These are phyloP conservation scores for Trichoderma atrobrunneum DNA, from an alignment of 2,329 filamentous ascomycete species.

Conservation along the genomic window DNA sequence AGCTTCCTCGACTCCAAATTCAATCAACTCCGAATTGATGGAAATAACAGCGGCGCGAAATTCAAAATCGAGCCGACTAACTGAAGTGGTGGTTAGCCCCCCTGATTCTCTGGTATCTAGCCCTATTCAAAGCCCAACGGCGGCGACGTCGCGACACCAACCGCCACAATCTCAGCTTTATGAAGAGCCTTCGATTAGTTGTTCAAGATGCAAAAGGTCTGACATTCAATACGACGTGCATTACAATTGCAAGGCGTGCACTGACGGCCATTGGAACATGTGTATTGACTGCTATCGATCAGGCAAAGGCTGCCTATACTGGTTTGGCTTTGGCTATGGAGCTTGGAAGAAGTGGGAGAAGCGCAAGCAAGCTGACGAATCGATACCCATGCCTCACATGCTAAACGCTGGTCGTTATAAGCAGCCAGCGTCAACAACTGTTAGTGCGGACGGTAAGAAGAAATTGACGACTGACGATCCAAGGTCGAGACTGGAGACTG, in stretches of 20 bases:
- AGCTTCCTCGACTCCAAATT: background rate
- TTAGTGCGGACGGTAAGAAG: conserved; percentile 53
- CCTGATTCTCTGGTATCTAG: conserved; percentile 26
- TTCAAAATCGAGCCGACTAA: conserved; percentile 35
- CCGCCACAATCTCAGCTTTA: conserved; percentile 52
- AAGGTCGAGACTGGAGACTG: conserved; percentile 65
- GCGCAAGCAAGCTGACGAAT: conserved; percentile 38
- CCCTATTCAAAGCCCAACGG: conserved; percentile 32
- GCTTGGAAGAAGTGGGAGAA: conserved; percentile 67
- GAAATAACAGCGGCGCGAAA: conserved; percentile 26
- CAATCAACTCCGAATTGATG: background rate
- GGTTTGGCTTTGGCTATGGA: conserved; percentile 80
- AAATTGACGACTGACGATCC: conserved; percentile 67
- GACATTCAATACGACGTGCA: conserved; percentile 85
- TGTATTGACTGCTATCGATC: conserved; percentile 77
- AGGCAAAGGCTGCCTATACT: conserved; percentile 76
- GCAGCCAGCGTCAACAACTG: conserved; percentile 47
- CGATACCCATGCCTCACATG: conserved; percentile 53
- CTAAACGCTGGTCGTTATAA: conserved; percentile 57
- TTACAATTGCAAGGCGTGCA: conserved; percentile 74
- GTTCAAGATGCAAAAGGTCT: conserved; percentile 64
- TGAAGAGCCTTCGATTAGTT: conserved; percentile 69
- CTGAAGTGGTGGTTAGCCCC: conserved; percentile 40
- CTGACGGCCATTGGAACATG: conserved; percentile 70
- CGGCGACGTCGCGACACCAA: conserved; percentile 35